Evolutionary conservation across 768 basidiomycete genomes (phyloP), one percentile per base, ranked within the genome.

Genomic region (Ramaria sp.): DNA sequence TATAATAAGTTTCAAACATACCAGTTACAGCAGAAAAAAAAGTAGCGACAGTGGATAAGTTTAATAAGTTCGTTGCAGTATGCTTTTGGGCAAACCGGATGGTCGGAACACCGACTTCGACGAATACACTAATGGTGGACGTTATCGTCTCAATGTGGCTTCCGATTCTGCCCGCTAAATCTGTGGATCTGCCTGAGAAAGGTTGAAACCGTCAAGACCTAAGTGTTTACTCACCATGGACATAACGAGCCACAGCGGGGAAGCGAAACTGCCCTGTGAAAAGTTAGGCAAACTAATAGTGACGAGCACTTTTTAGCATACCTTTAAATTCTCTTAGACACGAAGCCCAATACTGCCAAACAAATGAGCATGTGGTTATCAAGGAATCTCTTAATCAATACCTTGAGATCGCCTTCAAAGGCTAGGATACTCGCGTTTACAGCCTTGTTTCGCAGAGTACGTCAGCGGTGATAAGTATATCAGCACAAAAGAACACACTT

Each of bases 1-100:
- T 43, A 42, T 12, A 42, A 22, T 20, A 15, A 15, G 22, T 18
- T 3, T 24, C 22, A 27, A 39, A 83, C 7, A 82, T 83, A 25
- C 83, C 84, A 0, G 82, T 85, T 54, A 86, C 83, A 16, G 81
- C 83, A 30, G 81, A 83, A 66, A 86, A 85, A 67, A 87, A 85
- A 49, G 83, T 88, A 25, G 84, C 83, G 3, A 88, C 81, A 6
- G 85, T 86, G 36, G 83, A 84, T 30, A 88, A 70, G 58, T 85
- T 86, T 24, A 85, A 73, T 16, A 88, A 70, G 59, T 85, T 86
- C 39, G 74, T 71, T 3, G 82, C 80, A 32, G 76, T 82, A 59
- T 86, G 83, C 58, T 82, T 81, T 65, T 88, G 85, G 1, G 81
- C 82, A 59, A 85, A 84, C 48, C 82, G 77, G 61, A 88, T 86